phyloP scores from a whole-genome alignment of 2,329 filamentous ascomycete genomes.

The Zalaria sp. region DNA sequence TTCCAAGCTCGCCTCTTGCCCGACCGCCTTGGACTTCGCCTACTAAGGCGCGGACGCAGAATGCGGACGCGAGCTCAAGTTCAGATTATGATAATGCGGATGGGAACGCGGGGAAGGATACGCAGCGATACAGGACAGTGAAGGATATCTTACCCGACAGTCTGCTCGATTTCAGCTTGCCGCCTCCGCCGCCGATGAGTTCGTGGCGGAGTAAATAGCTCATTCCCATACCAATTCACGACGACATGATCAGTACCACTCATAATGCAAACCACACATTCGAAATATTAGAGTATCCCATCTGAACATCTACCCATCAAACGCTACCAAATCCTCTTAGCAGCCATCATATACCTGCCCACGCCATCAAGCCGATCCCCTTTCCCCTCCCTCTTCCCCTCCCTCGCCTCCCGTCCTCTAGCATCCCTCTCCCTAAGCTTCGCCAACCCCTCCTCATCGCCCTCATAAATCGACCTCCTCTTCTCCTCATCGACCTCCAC shows the following conservation, averaged over 20 bases:
- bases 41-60: background rate
- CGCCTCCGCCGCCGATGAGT: constrained; percentile 5
- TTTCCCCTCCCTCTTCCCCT: constrained; percentile 30
- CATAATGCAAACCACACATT: no score
- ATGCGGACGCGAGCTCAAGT: no score
- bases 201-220: background rate
- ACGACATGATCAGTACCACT: no score
- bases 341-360: constrained; percentile 83
- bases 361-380: constrained; percentile 49
- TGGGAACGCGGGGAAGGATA: background rate
- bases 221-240: no score
- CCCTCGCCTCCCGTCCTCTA: constrained; percentile 39
- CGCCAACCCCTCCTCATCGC: constrained; percentile 59
- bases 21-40: background rate
- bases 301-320: no score
- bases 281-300: no score
- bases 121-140: background rate
- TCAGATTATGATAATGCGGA: background rate
- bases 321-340: constrained; percentile 83
- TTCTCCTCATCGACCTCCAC: constrained; percentile 85
- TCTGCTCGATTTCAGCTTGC: constrained; percentile 6
- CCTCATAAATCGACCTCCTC: constrained; percentile 71
- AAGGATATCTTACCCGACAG: constrained; percentile 6
- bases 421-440: constrained; percentile 47
- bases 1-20: background rate